A percentile compares a stretch with the other conserved stretches of the same genome.
Conservation (phyloP, 306 rosid genomes). For the Ceratonia siliqua region DNA sequence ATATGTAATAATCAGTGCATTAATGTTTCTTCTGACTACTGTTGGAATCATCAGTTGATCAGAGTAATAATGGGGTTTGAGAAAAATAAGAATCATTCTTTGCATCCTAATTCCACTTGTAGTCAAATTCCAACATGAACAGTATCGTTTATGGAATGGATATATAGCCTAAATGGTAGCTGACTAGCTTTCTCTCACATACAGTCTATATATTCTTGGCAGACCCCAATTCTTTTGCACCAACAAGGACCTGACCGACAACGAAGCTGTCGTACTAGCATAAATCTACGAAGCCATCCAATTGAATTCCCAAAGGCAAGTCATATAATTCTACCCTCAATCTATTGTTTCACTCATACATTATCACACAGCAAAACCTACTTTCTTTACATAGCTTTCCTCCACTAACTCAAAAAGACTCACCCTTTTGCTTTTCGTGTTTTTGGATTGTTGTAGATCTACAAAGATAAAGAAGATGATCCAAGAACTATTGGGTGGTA, state of each 20-base stretch:
- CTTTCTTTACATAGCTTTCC: slow-evolving; percentile 58
- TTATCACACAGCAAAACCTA: slow-evolving; percentile 45
- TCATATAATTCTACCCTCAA: slow-evolving; percentile 36
- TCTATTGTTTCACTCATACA: slow-evolving; percentile 13
- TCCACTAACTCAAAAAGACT: slow-evolving; percentile 75
- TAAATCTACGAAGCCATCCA: slow-evolving; percentile 42
- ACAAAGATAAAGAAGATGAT: slow-evolving; percentile 69
- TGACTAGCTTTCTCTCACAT: slow-evolving; percentile 24
- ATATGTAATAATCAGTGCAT: slow-evolving; percentile 34
- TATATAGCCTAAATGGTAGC: neutral
- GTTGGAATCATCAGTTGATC: slow-evolving; percentile 43
- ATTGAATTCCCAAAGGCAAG: slow-evolving; percentile 53
- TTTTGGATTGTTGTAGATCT: slow-evolving; percentile 85
- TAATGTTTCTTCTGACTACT: slow-evolving; percentile 27
- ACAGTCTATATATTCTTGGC: slow-evolving; percentile 34
- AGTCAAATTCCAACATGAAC: slow-evolving; percentile 33
- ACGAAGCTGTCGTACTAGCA: slow-evolving; percentile 26
- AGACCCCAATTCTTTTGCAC: slow-evolving; percentile 44
- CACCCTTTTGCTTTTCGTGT: slow-evolving; percentile 59
- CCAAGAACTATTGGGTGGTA: slow-evolving; percentile 82
- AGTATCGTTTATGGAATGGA: neutral
- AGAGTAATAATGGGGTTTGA: slow-evolving; percentile 45
- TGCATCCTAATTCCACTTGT: slow-evolving; percentile 11
- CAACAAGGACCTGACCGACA: slow-evolving; percentile 40
- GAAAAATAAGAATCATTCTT: slow-evolving; percentile 24